Percentiles rank a stretch among this genome's conserved stretches.
These are phyloP conservation scores for Zymoseptoria passerinii DNA, from an alignment of 2,329 filamentous ascomycete genomes.

Conservation along the genomic window DNA sequence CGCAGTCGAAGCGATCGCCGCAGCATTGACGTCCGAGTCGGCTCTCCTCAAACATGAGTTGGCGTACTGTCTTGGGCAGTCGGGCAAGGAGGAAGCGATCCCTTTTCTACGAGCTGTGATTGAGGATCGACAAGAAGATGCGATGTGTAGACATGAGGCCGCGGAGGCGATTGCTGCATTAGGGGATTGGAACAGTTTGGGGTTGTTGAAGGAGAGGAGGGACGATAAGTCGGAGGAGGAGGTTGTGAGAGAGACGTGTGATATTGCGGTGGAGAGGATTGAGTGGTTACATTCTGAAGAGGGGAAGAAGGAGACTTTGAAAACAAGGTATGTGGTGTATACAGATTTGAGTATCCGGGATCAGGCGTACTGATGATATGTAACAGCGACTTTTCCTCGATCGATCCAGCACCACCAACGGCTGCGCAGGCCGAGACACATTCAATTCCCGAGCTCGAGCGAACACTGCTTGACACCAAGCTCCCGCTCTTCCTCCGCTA, in stretches of 20 bases:
- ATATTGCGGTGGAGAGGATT: slow-evolving; percentile 90
- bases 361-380: slow-evolving; percentile 1
- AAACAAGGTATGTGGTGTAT: slow-evolving; percentile 56
- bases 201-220: slow-evolving; percentile 62
- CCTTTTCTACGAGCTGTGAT: slow-evolving; percentile 66
- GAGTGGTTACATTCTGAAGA: slow-evolving; percentile 79
- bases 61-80: slow-evolving; percentile 93
- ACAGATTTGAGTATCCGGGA: no score
- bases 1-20: slow-evolving; percentile 73
- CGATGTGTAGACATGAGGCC: slow-evolving; percentile 94
- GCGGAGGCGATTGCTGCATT: slow-evolving; percentile 90
- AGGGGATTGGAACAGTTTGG: slow-evolving; percentile 64
- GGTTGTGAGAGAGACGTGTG: slow-evolving; percentile 88
- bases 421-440: slow-evolving; percentile 50
- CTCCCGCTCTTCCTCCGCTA: slow-evolving; percentile 85
- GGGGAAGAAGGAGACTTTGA: slow-evolving; percentile 65
- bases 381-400: slow-evolving; percentile 80
- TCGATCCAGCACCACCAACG: slow-evolving; percentile 88
- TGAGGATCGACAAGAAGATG: slow-evolving; percentile 70
- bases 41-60: slow-evolving; percentile 93
- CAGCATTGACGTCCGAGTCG: slow-evolving; percentile 74
- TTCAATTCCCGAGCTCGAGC: slow-evolving; percentile 66
- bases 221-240: slow-evolving; percentile 69
- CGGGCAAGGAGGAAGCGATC: slow-evolving; percentile 65
- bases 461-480: slow-evolving; percentile 67